A percentile compares a stretch with the other conserved stretches of the same genome.
Evolutionary conservation across 352 stramenopile species (phyloP).

Genomic region (Aphanomyces stellatus): DNA sequence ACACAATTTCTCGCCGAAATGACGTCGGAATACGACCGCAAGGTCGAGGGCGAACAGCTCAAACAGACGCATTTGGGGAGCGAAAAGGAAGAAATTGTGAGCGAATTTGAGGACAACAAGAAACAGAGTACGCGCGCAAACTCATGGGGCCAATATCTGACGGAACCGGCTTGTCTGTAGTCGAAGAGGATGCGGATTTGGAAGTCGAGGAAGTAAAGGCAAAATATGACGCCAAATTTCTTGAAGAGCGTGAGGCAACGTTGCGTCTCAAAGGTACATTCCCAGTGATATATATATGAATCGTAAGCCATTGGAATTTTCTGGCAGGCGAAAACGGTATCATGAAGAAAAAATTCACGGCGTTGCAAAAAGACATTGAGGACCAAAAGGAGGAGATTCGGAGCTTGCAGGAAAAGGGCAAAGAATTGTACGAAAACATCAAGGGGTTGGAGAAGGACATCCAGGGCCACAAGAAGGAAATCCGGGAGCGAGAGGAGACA

Average conservation of each 20-base stretch:
- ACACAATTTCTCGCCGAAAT: constrained; percentile 27
- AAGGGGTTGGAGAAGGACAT: constrained; percentile 87
- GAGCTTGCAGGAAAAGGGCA: constrained; percentile 79
- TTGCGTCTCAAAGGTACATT: constrained; percentile 71
- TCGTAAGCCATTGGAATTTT: no score
- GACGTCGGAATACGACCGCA: constrained; percentile 20
- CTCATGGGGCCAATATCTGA: no score
- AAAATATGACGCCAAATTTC: constrained; percentile 83
- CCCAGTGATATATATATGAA: neutral
- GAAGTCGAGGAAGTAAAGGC: constrained; percentile 83
- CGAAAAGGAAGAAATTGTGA: constrained; percentile 74
- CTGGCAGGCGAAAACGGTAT: constrained; percentile 90
- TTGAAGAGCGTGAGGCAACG: constrained; percentile 77
- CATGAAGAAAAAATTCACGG: constrained; percentile 91
- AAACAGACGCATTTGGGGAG: constrained; percentile 73
- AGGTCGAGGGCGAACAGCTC: constrained; percentile 24
- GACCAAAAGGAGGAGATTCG: constrained; percentile 88
- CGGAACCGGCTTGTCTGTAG: neutral
- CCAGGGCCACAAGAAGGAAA: constrained; percentile 91
- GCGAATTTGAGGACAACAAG: constrained; percentile 70
- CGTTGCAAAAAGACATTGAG: constrained; percentile 87
- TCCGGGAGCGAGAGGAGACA: constrained; percentile 90
- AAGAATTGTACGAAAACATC: constrained; percentile 78
- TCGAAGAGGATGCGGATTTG: constrained; percentile 82
- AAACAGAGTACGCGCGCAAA: constrained; percentile 27